These are phyloP conservation scores for Trypanosomatidae sp. DNA, from an alignment of 208 protist genomes.

Conservation along the genomic window DNA sequence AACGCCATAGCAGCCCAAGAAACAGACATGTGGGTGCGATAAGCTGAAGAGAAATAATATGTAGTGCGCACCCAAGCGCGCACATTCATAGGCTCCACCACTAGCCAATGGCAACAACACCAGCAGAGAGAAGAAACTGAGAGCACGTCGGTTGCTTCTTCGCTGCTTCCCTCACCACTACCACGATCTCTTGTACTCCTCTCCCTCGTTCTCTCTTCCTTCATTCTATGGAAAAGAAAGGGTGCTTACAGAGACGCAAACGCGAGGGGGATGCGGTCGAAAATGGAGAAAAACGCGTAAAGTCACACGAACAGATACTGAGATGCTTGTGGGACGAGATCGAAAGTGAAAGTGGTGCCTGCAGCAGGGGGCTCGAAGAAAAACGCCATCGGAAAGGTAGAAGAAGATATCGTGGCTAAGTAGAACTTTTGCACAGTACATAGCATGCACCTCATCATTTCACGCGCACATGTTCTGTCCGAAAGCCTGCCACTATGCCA, in stretches of 20 bases:
- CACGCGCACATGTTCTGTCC: not conserved
- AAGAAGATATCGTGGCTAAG: not conserved
- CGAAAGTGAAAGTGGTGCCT: not conserved
- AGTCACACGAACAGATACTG: not conserved
- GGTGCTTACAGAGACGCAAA: not conserved
- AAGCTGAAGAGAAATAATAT: not conserved
- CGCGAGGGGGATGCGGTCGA: conserved; percentile 2
- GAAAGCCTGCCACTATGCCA: not conserved
- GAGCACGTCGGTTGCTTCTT: not conserved
- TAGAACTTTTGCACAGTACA: not conserved
- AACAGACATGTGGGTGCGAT: not conserved
- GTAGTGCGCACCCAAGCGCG: not conserved
- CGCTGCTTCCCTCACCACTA: not conserved
- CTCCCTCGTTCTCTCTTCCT: not conserved
- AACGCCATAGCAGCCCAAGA: not conserved
- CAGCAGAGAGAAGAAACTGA: not conserved
- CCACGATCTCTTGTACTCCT: not conserved
- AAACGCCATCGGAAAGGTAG: not conserved
- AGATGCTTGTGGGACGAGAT: not conserved
- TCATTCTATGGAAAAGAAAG: conserved; percentile 3
- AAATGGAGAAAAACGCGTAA: conserved; percentile 15
- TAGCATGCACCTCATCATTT: not conserved
- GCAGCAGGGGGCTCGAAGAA: not conserved
- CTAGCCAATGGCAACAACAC: not conserved
- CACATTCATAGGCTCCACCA: not conserved